Evolutionary conservation across 73 alveolate genomes (phyloP), one percentile per base, ranked within the genome.

Genomic region (Paramecium biaurelia): DNA sequence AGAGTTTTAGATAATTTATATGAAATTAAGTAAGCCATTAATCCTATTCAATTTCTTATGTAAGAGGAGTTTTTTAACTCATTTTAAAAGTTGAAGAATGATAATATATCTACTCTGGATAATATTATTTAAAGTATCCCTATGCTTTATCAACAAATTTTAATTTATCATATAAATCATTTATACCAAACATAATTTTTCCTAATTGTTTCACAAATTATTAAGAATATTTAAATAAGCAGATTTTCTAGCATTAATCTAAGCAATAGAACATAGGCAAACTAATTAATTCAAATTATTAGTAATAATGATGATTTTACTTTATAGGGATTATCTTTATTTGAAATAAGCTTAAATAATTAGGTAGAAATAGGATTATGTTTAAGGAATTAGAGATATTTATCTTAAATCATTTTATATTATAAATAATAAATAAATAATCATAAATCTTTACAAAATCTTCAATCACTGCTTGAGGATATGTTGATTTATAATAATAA

Each of bases 391-490:
- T 4, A 35, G n/a, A 34, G n/a, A 47, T 47, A 14, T 47, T 47
- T 3, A 47, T 12, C 68, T 7, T 35, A 7, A 70, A 28, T 32
- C 32, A 28, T 35, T 10, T 59, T 20, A 30, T 26, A 18, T 59
- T 0, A 8, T 28, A 70, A 28, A 70, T 23, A 32, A 70, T 70
- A 70, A 32, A 70, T 70, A 70, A 12, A 21, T 70, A 12, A 23
- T 70, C 58, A 32, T 70, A 70, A 70, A 58, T 11, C 32, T 11
- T 7, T 15, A 57, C 34, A 18, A 59, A 15, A 59, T 26, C 34
- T 59, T 70, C 86, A 70, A 21, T 70, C 86, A 32, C 86, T 70
- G 5, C 58, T 32, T 70, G 59, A 70, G 7, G 86, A 70, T 58
- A 20, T 26, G 59, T 18, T 70, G 86, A 70, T 32, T 70, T 70